A percentile compares a stretch with the other conserved stretches of the same genome.
Conservation (phyloP, 1,284 basidiomycete species). For the Pyrrhoderma noxium region DNA sequence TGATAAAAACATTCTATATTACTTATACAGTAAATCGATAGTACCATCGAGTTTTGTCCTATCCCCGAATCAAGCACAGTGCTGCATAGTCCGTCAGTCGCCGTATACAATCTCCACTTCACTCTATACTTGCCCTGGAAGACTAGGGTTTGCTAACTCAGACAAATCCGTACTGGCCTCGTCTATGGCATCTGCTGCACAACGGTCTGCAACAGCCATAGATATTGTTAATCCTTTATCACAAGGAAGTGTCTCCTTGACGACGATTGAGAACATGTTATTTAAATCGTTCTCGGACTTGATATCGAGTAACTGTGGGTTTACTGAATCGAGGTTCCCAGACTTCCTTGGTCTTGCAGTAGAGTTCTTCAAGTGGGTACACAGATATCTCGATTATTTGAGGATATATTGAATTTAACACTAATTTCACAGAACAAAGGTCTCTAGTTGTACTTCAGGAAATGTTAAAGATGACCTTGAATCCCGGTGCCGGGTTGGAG, state of each 20-base stretch:
- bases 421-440: slow-evolving; percentile 30
- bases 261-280: slow-evolving; percentile 20
- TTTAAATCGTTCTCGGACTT: slow-evolving; percentile 17
- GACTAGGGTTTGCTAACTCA: too few species aligned
- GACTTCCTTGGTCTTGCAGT: slow-evolving; percentile 47
- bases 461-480: slow-evolving; percentile 34
- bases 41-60: slow-evolving; percentile 24
- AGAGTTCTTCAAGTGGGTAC: slow-evolving; percentile 48
- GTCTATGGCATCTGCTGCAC: too few species aligned
- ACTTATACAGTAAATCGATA: too few species aligned
- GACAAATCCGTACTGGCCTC: too few species aligned
- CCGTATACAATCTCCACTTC: not conserved
- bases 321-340: slow-evolving; percentile 30
- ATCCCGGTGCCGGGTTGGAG: slow-evolving; percentile 46
- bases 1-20: not conserved
- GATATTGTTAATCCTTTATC: slow-evolving; percentile 24
- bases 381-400: not conserved
- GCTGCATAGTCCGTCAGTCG: slow-evolving; percentile 42
- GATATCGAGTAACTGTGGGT: slow-evolving; percentile 26
- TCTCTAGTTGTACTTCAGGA: slow-evolving; percentile 25
- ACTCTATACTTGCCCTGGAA: too few species aligned
- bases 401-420: too few species aligned
- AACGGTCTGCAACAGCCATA: not conserved
- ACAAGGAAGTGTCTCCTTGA: slow-evolving; percentile 15
- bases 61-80: slow-evolving; percentile 51